Evolutionary conservation across 176 grass and related monocot species (phyloP).

Genomic region (Tillandsia leiboldiana): DNA sequence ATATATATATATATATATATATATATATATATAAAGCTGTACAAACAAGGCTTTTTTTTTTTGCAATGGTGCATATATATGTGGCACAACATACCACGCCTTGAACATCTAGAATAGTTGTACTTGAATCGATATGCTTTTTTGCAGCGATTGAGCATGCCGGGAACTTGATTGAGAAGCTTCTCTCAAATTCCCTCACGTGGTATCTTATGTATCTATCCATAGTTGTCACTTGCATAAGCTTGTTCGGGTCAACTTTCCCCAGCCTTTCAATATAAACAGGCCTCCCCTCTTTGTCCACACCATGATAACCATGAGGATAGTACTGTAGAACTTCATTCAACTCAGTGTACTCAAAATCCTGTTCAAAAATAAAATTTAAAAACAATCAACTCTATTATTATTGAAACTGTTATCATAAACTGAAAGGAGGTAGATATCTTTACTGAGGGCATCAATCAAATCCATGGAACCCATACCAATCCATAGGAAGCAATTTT

Average conservation of each 20-base stretch:
- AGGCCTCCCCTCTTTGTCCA: constrained; percentile 87
- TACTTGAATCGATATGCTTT: constrained; percentile 84
- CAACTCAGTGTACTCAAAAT: constrained; percentile 69
- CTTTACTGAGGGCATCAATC: no score
- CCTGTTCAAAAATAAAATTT: constrained; percentile 34
- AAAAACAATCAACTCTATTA: constrained; percentile 10
- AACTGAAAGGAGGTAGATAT: not conserved
- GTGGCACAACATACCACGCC: constrained; percentile 59
- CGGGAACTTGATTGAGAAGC: constrained; percentile 86
- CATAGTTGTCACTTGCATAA: constrained; percentile 95
- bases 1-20: no score
- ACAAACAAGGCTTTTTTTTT: no score
- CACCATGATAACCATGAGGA: constrained; percentile 96
- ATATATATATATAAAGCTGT: no score
- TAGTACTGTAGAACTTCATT: constrained; percentile 82
- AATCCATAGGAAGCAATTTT: no score
- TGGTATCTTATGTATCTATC: constrained; percentile 85
- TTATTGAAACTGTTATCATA: not conserved
- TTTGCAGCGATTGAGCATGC: constrained; percentile 92
- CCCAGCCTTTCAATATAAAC: constrained; percentile 96
- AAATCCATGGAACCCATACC: no score
- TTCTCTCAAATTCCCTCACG: constrained; percentile 89
- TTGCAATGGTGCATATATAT: not conserved
- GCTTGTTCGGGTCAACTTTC: constrained; percentile 79
- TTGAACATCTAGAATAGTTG: constrained; percentile 90